A percentile compares a stretch with the other conserved stretches of the same genome.
These are phyloP conservation scores for Pythium dissotocum DNA, from an alignment of 352 stramenopile species.

Conservation along the genomic window DNA sequence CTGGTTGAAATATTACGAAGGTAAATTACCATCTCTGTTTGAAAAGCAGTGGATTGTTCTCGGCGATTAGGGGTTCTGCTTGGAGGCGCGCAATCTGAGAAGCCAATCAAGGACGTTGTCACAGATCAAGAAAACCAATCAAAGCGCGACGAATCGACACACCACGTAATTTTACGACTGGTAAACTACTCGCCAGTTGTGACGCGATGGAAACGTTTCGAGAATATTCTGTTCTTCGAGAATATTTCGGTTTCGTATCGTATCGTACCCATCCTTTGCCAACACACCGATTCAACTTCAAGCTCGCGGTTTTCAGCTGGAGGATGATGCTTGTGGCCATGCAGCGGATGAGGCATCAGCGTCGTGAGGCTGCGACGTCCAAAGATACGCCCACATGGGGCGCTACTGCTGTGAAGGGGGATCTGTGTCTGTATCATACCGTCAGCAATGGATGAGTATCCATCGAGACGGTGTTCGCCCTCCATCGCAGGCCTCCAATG, in stretches of 20 bases:
- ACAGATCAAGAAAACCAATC: constrained; percentile 6
- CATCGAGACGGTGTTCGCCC: too few species aligned
- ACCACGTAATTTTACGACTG: neutral
- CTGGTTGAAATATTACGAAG: constrained; percentile 6
- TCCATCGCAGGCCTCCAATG: too few species aligned
- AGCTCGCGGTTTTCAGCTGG: neutral
- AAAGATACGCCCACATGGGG: neutral
- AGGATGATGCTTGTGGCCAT: neutral
- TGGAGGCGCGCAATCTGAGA: constrained; percentile 9
- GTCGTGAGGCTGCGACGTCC: neutral
- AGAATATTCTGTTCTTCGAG: constrained; percentile 31
- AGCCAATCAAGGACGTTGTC: constrained; percentile 7
- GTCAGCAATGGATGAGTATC: neutral
- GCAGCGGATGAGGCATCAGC: neutral
- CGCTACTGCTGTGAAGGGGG: too few species aligned
- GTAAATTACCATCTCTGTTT: constrained; percentile 2
- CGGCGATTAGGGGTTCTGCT: constrained; percentile 19
- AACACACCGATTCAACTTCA: constrained; percentile 19
- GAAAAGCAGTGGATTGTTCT: constrained; percentile 17
- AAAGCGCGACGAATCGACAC: constrained; percentile 1
- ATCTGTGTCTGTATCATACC: neutral
- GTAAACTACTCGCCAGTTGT: constrained; percentile 11
- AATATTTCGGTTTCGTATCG: constrained; percentile 9
- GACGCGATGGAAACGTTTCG: constrained; percentile 11
- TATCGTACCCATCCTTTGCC: too few species aligned